Evolutionary conservation across 1,284 basidiomycete species (phyloP).

Genomic region (Ceratobasidium sp.): DNA sequence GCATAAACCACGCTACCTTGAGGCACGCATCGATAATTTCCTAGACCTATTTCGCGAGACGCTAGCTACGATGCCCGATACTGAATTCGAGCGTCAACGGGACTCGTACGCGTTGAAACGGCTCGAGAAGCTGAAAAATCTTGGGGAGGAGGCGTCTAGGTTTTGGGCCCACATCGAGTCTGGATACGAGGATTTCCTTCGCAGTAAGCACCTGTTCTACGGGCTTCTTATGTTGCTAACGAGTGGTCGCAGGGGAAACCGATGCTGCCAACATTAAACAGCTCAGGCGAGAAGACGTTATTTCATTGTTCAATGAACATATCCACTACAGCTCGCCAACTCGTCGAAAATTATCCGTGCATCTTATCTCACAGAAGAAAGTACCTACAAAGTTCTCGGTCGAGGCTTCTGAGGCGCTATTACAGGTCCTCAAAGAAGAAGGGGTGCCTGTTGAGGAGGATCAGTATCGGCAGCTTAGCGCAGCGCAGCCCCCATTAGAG

Average conservation of each 20-base stretch:
- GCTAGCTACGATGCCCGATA: constrained; percentile 65
- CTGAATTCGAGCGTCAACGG: constrained; percentile 74
- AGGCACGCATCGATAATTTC: constrained; percentile 90
- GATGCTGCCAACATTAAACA: constrained; percentile 73
- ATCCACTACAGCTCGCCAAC: constrained; percentile 76
- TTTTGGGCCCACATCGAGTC: constrained; percentile 79
- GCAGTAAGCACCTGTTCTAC: constrained; percentile 60
- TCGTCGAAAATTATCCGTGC: constrained; percentile 84
- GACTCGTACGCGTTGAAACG: constrained; percentile 73
- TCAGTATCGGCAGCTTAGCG: constrained; percentile 61
- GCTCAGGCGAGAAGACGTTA: constrained; percentile 81
- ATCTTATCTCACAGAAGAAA: constrained; percentile 74
- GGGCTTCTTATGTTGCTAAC: constrained; percentile 25
- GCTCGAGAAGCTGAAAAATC: constrained; percentile 78
- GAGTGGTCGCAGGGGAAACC: constrained; percentile 62
- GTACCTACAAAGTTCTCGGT: constrained; percentile 70
- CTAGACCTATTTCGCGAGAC: constrained; percentile 73
- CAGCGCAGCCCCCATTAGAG: constrained; percentile 61
- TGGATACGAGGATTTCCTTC: constrained; percentile 81
- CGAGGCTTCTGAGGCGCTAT: constrained; percentile 73
- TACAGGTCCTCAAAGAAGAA: constrained; percentile 64
- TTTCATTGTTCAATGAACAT: constrained; percentile 76
- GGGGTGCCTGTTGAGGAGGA: constrained; percentile 66
- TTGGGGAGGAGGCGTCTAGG: constrained; percentile 68
- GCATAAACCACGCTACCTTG: constrained; percentile 83